Percentiles rank a stretch among this genome's conserved stretches.
Conservation (phyloP, 768 basidiomycete species). For the Suillus subalutaceus region DNA sequence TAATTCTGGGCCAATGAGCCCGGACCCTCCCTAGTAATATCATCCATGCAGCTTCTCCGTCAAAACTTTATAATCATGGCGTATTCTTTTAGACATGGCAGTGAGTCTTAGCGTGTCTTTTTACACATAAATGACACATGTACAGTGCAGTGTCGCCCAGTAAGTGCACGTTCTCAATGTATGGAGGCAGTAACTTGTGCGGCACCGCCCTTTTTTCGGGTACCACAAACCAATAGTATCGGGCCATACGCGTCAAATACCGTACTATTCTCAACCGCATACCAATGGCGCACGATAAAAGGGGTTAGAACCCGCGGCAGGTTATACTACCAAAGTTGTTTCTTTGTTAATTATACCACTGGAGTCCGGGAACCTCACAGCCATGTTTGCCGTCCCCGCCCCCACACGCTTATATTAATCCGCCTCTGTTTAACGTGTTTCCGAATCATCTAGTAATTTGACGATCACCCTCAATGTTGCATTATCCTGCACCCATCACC, state of each 20-base stretch:
- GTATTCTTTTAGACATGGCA: neutral
- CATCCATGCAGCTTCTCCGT: neutral
- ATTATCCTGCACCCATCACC: constrained; percentile 11
- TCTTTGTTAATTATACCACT: constrained; percentile 16
- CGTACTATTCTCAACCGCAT: neutral
- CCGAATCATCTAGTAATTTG: neutral
- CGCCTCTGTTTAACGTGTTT: constrained; percentile 7
- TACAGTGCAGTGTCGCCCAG: neutral
- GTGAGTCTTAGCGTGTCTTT: neutral
- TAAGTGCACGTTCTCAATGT: neutral
- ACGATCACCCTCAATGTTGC: constrained; percentile 21
- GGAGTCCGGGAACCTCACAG: constrained; percentile 23
- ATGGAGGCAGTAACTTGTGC: neutral
- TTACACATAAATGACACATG: neutral
- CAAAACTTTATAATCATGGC: neutral
- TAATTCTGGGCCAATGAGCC: neutral
- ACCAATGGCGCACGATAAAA: neutral
- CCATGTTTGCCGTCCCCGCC: constrained; percentile 24
- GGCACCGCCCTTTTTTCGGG: constrained; percentile 21
- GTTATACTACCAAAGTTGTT: constrained; percentile 7
- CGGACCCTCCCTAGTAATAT: neutral
- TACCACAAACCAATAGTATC: constrained; percentile 14
- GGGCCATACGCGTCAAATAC: constrained; percentile 6
- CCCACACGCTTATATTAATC: constrained; percentile 28
- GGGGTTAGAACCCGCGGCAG: neutral